phyloP scores from a whole-genome alignment of 768 basidiomycete species.

The Exidia glandulosa region DNA sequence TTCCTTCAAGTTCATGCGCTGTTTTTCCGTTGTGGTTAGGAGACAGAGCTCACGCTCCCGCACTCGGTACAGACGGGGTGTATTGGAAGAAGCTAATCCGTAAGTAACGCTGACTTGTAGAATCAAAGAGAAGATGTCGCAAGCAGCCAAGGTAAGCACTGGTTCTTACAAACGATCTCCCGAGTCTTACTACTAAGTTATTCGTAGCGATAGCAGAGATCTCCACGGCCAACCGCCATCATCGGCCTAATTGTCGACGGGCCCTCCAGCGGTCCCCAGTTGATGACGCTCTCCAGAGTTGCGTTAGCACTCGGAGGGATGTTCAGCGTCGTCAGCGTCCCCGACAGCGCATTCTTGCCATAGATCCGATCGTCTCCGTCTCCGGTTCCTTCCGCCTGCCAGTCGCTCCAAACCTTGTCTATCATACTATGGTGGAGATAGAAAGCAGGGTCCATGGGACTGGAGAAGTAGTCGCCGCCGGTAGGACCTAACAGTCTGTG shows the following conservation, averaged over 20 bases:
- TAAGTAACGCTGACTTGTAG: no score
- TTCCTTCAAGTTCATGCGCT: no score
- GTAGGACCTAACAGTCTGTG: neutral
- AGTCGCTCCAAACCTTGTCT: neutral
- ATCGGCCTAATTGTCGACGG: neutral
- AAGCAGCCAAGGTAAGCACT: no score
- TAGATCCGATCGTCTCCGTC: neutral
- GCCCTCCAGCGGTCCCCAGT: neutral
- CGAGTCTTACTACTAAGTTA: no score
- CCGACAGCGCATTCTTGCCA: neutral
- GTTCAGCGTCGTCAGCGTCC: neutral
- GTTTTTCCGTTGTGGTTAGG: no score
- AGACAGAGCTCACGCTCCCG: no score
- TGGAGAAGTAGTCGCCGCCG: neutral
- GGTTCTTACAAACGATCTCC: no score
- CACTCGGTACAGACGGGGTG: no score
- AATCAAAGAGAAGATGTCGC: no score
- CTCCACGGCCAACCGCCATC: neutral
- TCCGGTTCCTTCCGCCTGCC: neutral
- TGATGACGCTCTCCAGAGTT: neutral
- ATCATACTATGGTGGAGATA: neutral
- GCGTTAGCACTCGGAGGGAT: neutral
- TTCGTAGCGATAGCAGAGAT: neutral
- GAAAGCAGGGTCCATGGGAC: neutral
- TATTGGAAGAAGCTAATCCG: no score